phyloP scores from a whole-genome alignment of 257 asterid genomes.

The Salvia miltiorrhiza region DNA sequence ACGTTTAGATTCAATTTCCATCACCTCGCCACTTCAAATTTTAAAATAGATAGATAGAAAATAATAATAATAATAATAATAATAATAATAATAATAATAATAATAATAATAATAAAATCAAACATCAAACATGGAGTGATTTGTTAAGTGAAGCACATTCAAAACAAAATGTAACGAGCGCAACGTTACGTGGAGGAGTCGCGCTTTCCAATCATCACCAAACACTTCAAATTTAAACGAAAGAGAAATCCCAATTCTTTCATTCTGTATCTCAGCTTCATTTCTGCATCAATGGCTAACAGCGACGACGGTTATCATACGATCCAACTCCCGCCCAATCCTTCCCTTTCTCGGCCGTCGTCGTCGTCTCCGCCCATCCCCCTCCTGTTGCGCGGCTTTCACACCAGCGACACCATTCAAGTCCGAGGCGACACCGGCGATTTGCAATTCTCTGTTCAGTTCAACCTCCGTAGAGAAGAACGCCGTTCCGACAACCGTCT shows the following conservation, averaged over 20 bases:
- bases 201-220: too few species aligned
- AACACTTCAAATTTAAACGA: not conserved
- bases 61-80: too few species aligned
- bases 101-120: too few species aligned
- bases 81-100: too few species aligned
- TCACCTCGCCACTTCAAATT: too few species aligned
- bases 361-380: constrained; percentile 20
- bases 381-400: constrained; percentile 27
- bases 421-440: constrained; percentile 36
- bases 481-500: not conserved
- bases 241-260: not conserved
- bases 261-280: not conserved
- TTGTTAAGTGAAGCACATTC: too few species aligned
- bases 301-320: not conserved
- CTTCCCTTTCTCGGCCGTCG: constrained; percentile 13
- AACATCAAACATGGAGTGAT: too few species aligned
- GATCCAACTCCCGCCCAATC: not conserved
- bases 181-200: too few species aligned
- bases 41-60: too few species aligned
- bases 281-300: constrained; percentile 20
- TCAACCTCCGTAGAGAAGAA: constrained; percentile 22
- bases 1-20: too few species aligned
- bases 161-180: too few species aligned
- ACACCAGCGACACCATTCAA: constrained; percentile 33
- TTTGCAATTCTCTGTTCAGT: constrained; percentile 36